Percentiles rank a stretch among this genome's conserved stretches.
Evolutionary conservation across 805 yeast species (phyloP).

Genomic region (Ogataea chonburiensis): DNA sequence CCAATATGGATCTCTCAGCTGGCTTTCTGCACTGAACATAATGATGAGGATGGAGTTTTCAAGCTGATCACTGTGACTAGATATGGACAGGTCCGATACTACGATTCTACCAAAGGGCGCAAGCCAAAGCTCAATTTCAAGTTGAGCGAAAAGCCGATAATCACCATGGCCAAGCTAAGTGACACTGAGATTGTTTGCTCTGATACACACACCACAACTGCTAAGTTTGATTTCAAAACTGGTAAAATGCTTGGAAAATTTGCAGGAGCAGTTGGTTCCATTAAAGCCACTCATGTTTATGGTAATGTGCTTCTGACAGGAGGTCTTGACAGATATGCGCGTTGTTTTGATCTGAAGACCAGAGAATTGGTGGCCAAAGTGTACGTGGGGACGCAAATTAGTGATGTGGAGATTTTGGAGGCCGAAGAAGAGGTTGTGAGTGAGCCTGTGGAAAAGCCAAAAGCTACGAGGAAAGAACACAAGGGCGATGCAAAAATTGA

Average conservation of each 20-base stretch:
- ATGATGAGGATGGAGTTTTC: constrained; percentile 39
- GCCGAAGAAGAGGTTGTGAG: constrained; percentile 38
- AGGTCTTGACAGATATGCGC: constrained; percentile 82
- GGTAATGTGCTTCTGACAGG: constrained; percentile 62
- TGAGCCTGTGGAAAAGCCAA: constrained; percentile 34
- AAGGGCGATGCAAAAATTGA: constrained; percentile 33
- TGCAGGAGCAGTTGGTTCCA: constrained; percentile 76
- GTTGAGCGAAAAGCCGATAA: constrained; percentile 53
- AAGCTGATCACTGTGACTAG: constrained; percentile 65
- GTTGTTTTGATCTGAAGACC: constrained; percentile 65
- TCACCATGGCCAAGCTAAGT: constrained; percentile 38
- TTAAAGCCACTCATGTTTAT: constrained; percentile 40
- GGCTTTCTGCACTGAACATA: constrained; percentile 37
- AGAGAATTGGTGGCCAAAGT: constrained; percentile 68
- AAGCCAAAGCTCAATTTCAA: constrained; percentile 63
- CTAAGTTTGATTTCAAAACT: constrained; percentile 48
- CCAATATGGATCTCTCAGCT: constrained; percentile 77
- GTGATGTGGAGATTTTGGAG: constrained; percentile 50
- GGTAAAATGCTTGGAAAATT: constrained; percentile 67
- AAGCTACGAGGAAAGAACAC: constrained; percentile 40
- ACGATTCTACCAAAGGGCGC: constrained; percentile 65
- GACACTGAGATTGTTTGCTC: constrained; percentile 58
- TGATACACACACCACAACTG: constrained; percentile 67
- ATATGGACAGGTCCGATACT: constrained; percentile 72
- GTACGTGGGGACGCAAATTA: constrained; percentile 71